Base-by-base conservation (phyloP, 768 basidiomycete genomes). In the Pulveroboletus sp. region DNA sequence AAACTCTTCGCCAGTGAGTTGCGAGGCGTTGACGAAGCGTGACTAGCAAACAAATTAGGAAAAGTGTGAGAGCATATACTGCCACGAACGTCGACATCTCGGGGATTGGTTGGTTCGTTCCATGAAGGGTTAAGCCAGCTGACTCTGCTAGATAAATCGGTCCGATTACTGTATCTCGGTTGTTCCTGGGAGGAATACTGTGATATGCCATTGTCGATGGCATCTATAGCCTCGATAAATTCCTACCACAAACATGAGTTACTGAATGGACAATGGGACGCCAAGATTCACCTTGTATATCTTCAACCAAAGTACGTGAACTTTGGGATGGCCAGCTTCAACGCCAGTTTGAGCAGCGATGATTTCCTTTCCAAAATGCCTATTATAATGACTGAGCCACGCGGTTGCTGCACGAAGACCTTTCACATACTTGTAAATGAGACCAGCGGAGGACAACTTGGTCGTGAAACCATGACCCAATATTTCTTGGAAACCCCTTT, bases 201-300 rank as follows among this genome's bases (percentile, higher is more conserved):
- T 3, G 83, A 78, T 56, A 99, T 80, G 15, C 95, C 95, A 64
- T 99, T 99, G 73, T 99, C 95, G 64, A 93, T 86, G 5, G 80
- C 95, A 68, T 96, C 94, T 54, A 97, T 83, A 9, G 86, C 89
- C 70, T 99, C 95, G 39, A 99, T 86, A 61, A 95, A 93, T 65
- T 93, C 90, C 83, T 93, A 51, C 14, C 43, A 18, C 21, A 17
- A 32, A 56, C 7, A 44, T 50, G 43, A 21, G 51, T 42, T 54
- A 46, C 33, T 31, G 27, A 28, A 43, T 41, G 30, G 46, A 17
- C 24, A 44, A 14, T 43, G 9, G 12, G 2, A 38, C 17, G 24
- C 14, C 8, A 44, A 40, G 15, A 50, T 64, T 38, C 57, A 88
- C 90, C 63, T 78, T 84, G 76, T 99, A 99, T 56, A 97, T 50